Base-by-base conservation (phyloP, 2,329 filamentous ascomycete species). In the Aciculosporium take region DNA sequence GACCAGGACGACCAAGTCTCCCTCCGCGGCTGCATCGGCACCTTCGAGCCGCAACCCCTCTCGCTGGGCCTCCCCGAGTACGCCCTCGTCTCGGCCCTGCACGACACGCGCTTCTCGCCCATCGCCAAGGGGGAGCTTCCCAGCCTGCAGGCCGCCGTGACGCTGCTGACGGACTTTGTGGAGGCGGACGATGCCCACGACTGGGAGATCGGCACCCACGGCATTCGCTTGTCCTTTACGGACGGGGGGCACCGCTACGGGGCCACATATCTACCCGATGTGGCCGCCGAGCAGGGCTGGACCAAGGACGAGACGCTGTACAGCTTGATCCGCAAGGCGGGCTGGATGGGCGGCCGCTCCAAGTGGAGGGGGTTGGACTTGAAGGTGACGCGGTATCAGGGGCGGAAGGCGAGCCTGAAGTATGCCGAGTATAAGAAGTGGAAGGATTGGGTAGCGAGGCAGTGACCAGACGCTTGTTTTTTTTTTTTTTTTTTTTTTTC, bases 21-120 rank as follows among this genome's bases (percentile, higher is more conserved):
- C 20, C 74, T 98, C 32, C 81, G 91, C 45, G 91, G 91, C 45
- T 98, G 91, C 68, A 96, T 98, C 56, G 91, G 91, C 51, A 98
- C 89, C 2, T 98, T 96, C 55, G 83, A 88, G 54, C 60, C 79
- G 2, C 76, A 84, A 53, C 75, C 81, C 38, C 73, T 98, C 10
- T 70, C 77, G 24, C 62, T 74, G 1, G 88, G 87, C 4, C 66
- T 98, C 33, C 68, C 76, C 40, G 78, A 76, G 46, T 96, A 95
- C 62, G 83, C 88, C 36, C 64, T 94, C 49, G 91, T 82, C 39
- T 87, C 88, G 59, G 76, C 76, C 3, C 62, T 81, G 18, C 64
- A 78, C 42, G 78, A 82, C 60, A 68, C 62, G 45, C 75, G 78
- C 37, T 82, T 82, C 64, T 55, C 61, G 9, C 73, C 76, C 42